phyloP scores from a whole-genome alignment of 208 protist species.

The Acanthamoeba lenticulata region DNA sequence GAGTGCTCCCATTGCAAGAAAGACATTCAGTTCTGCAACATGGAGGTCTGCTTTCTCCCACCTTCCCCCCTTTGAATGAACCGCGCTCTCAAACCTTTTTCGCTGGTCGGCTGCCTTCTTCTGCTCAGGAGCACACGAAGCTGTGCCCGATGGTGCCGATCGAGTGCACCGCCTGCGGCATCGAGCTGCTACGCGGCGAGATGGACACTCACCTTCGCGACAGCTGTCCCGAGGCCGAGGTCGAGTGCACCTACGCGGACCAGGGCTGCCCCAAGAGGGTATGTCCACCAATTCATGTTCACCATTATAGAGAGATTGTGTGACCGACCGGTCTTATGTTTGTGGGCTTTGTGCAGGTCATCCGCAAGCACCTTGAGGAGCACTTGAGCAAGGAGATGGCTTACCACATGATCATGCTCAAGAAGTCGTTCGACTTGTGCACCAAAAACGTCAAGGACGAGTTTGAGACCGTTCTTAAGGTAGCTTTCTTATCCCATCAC shows the following conservation, averaged over 20 bases:
- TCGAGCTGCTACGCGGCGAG: constrained; percentile 8
- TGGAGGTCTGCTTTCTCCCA: constrained; percentile 30
- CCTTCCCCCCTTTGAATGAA: neutral
- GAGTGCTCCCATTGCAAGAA: constrained; percentile 65
- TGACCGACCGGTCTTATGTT: neutral
- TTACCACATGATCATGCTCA: constrained; percentile 55
- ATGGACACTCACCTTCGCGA: neutral
- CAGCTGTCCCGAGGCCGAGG: constrained; percentile 16
- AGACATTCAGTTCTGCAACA: constrained; percentile 27
- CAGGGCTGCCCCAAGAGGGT: constrained; percentile 31
- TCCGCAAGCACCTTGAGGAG: constrained; percentile 21
- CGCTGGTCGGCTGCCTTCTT: neutral
- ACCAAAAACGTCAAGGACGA: constrained; percentile 44
- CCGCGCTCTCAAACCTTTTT: neutral
- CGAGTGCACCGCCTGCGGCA: constrained; percentile 60
- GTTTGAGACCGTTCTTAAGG: constrained; percentile 46
- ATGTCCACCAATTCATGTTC: neutral
- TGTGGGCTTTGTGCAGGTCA: neutral
- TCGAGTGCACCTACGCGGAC: neutral
- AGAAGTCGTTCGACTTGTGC: constrained; percentile 38
- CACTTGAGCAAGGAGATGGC: constrained; percentile 37
- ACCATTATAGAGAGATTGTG: no score
- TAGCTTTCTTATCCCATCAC: neutral
- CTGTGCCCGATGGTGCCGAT: constrained; percentile 69
- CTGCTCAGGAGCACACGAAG: constrained; percentile 52